Conservation (phyloP, 345 rosid species). For the Kandelia obovata region DNA sequence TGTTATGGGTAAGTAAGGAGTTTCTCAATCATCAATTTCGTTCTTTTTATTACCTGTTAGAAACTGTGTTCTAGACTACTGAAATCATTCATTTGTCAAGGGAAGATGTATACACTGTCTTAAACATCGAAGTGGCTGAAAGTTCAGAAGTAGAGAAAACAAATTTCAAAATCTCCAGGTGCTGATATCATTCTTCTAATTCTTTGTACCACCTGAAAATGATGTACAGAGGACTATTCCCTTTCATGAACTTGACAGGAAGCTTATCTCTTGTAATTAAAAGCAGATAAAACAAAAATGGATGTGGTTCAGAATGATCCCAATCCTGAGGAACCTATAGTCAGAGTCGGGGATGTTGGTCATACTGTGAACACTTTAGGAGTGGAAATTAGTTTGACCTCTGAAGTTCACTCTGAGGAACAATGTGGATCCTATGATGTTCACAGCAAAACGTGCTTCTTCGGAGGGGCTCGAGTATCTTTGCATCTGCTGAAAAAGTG, state of each 20-base stretch:
- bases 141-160: slow-evolving; percentile 15
- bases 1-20: too few species aligned
- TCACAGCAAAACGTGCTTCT: slow-evolving; percentile 13
- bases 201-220: background rate
- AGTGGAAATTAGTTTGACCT: slow-evolving; percentile 24
- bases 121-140: slow-evolving; percentile 13
- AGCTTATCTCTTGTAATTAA: slow-evolving; percentile 20
- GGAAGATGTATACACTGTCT: slow-evolving; percentile 4
- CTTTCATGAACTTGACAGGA: background rate
- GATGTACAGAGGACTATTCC: background rate
- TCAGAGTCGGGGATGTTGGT: slow-evolving; percentile 22
- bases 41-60: too few species aligned
- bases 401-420: slow-evolving; percentile 17
- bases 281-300: slow-evolving; percentile 28
- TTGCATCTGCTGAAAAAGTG: slow-evolving; percentile 25
- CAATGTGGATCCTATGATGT: slow-evolving; percentile 24
- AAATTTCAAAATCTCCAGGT: slow-evolving; percentile 32
- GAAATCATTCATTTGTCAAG: background rate
- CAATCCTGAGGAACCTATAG: slow-evolving; percentile 15
- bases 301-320: slow-evolving; percentile 22
- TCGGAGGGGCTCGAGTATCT: slow-evolving; percentile 20
- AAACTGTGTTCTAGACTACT: background rate
- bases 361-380: slow-evolving; percentile 20
- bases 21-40: too few species aligned
- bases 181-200: background rate